These are phyloP conservation scores for Halenospora varia DNA, from an alignment of 495 filamentous ascomycete genomes.

Conservation along the genomic window DNA sequence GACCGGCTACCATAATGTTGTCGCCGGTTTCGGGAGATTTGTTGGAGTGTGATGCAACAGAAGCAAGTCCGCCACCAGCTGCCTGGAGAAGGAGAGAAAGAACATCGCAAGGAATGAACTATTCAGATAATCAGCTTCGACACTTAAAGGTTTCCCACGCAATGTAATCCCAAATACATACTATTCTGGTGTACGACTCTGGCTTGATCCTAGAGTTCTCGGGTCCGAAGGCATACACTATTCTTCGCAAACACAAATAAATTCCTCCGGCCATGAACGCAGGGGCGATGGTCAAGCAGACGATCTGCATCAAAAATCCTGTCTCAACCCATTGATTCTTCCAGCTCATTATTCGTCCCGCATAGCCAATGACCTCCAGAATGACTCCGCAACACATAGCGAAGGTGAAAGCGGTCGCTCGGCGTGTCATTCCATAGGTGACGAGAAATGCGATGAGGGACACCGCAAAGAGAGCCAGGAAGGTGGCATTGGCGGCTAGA, in stretches of 20 bases:
- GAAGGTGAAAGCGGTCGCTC: conserved; percentile 31
- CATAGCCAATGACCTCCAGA: conserved; percentile 39
- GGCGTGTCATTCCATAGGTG: conserved; percentile 16
- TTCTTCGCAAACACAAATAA: conserved; percentile 59
- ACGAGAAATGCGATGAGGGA: conserved; percentile 20
- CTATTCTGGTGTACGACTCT: conserved; percentile 37
- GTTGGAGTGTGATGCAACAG: conserved; percentile 35
- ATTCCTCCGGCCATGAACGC: conserved; percentile 59
- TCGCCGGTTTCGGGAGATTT: conserved; percentile 36
- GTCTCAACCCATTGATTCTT: conserved; percentile 34
- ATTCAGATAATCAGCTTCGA: background rate
- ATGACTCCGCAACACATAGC: conserved; percentile 34
- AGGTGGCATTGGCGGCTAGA: conserved; percentile 26
- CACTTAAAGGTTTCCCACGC: too few relatives aligned
- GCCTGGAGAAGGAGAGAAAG: conserved; percentile 61
- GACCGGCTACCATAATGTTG: conserved; percentile 63
- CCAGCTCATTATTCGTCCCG: conserved; percentile 35
- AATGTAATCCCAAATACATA: conserved; percentile 4
- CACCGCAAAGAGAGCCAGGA: conserved; percentile 25
- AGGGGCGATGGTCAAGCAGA: conserved; percentile 58
- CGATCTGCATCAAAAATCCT: conserved; percentile 34
- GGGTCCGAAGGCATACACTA: conserved; percentile 53
- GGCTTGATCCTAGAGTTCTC: conserved; percentile 60
- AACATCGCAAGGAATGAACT: conserved; percentile 60
- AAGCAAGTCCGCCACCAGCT: conserved; percentile 55